phyloP scores from a whole-genome alignment of 345 rosid species.

The Fremontodendron californicum region DNA sequence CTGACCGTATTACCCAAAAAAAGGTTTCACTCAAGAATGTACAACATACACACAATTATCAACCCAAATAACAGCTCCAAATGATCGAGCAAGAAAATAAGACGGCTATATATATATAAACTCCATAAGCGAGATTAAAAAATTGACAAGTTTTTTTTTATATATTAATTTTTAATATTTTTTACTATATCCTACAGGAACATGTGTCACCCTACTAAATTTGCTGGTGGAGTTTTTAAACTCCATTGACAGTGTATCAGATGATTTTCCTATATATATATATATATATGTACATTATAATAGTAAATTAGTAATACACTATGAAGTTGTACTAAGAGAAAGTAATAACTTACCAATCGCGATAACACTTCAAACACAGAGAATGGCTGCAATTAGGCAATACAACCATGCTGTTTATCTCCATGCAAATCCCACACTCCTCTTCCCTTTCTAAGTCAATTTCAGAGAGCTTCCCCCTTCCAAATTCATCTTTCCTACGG shows the following conservation, averaged over 20 bases:
- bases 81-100: not conserved
- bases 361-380: conserved; percentile 63
- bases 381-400: conserved; percentile 77
- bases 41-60: not conserved
- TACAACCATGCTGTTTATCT: conserved; percentile 50
- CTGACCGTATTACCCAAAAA: not conserved
- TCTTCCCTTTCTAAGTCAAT: conserved; percentile 16
- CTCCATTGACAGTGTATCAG: too few species aligned
- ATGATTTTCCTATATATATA: too few species aligned
- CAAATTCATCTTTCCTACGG: conserved; percentile 46
- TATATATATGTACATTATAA: not conserved
- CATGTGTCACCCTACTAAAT: too few species aligned
- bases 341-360: conserved; percentile 47
- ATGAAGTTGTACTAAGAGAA: not conserved
- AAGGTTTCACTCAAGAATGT: not conserved
- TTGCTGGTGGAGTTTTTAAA: too few species aligned
- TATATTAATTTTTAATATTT: too few species aligned
- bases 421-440: conserved; percentile 85
- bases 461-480: conserved; percentile 41
- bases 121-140: too few species aligned
- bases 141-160: too few species aligned
- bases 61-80: not conserved
- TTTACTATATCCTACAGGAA: too few species aligned
- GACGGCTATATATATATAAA: too few species aligned
- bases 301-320: not conserved